Percentiles rank a stretch among this genome's conserved stretches.
phyloP scores from a whole-genome alignment of 345 rosid genomes.

The Eucalyptus melliodora region DNA sequence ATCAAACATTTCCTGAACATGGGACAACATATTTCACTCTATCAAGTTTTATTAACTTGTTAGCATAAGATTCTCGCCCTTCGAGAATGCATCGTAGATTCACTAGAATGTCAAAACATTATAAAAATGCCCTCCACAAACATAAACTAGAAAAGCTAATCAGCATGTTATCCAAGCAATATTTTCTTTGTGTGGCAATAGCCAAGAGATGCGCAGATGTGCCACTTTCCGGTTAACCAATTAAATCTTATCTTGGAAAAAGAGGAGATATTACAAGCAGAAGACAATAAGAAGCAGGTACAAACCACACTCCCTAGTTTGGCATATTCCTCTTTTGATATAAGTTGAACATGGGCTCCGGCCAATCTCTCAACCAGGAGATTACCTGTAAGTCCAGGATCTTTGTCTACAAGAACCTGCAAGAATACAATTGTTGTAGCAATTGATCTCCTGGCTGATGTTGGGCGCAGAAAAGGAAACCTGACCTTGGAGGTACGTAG shows the following conservation, averaged over 20 bases:
- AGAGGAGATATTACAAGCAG: neutral
- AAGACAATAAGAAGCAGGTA: neutral
- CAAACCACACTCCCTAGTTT: constrained; percentile 77
- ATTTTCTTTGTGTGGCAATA: neutral
- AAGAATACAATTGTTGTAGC: neutral
- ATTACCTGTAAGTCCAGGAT: constrained; percentile 89
- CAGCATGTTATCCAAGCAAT: neutral
- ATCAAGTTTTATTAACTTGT: neutral
- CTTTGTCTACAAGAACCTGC: constrained; percentile 71
- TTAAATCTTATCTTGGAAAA: neutral
- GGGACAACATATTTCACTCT: neutral
- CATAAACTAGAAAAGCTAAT: neutral
- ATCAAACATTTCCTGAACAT: neutral
- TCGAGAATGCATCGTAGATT: neutral
- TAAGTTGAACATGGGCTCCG: constrained; percentile 80
- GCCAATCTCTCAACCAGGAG: constrained; percentile 75
- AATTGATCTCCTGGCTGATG: neutral
- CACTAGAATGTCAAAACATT: neutral
- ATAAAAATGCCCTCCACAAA: neutral
- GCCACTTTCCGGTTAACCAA: neutral
- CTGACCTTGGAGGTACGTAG: constrained; percentile 75
- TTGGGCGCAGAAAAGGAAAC: neutral
- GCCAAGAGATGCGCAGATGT: neutral
- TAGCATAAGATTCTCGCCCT: neutral
- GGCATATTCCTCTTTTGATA: constrained; percentile 84